phyloP scores from a whole-genome alignment of 306 rosid genomes.

The Gillenia trifoliata region DNA sequence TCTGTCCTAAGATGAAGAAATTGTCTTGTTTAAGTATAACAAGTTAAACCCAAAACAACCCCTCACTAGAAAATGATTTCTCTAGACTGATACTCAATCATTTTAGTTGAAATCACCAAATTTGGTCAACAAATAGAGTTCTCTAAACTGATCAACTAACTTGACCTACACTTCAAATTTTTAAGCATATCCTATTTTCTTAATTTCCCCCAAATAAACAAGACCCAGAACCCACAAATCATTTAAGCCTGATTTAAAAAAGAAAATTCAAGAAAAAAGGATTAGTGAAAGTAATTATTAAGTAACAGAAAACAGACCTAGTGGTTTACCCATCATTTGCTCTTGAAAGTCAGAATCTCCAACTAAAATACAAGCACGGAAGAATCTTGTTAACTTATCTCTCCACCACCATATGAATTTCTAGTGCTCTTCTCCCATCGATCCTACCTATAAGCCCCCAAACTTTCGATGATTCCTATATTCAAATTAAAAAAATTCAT shows the following conservation, averaged over 20 bases:
- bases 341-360: slow-evolving; percentile 47
- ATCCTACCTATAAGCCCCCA: slow-evolving; percentile 24
- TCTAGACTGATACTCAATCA: background rate
- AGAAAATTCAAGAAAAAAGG: slow-evolving; percentile 8
- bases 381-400: slow-evolving; percentile 61
- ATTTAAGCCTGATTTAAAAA: background rate
- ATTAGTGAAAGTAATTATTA: slow-evolving; percentile 12
- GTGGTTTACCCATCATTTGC: slow-evolving; percentile 55
- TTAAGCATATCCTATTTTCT: slow-evolving; percentile 10
- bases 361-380: slow-evolving; percentile 32
- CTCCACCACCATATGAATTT: slow-evolving; percentile 1
- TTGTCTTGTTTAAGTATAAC: background rate
- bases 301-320: slow-evolving; percentile 13
- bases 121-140: slow-evolving; percentile 38
- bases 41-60: background rate
- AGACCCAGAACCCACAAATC: background rate
- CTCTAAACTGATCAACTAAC: slow-evolving; percentile 26
- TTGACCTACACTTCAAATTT: background rate
- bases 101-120: slow-evolving; percentile 9
- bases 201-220: background rate
- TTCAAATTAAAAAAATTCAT: slow-evolving; percentile 4
- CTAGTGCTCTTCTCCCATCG: slow-evolving; percentile 14
- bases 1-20: background rate
- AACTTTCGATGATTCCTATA: slow-evolving; percentile 2
- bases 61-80: background rate